phyloP scores from a whole-genome alignment of 805 yeast genomes.

The Ogataea polymorpha region DNA sequence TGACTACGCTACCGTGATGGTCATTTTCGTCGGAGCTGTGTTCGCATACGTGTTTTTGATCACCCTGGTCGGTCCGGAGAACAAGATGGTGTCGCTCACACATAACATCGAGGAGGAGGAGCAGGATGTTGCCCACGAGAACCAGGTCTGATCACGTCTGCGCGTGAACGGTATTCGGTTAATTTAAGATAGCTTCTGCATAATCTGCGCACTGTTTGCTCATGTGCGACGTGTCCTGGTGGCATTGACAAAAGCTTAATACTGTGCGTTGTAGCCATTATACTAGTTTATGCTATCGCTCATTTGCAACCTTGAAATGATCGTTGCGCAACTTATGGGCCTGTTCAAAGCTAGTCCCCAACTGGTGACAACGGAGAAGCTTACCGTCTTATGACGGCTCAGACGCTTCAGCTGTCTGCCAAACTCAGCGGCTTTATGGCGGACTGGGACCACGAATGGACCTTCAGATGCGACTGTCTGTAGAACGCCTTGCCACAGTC shows the following conservation, averaged over 20 bases:
- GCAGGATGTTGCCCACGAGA: neutral
- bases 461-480: slow-evolving; percentile 1
- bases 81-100: slow-evolving; percentile 30
- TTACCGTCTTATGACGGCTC: no score
- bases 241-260: no score
- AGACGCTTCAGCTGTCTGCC: no score
- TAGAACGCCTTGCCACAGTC: neutral
- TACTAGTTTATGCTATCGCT: no score
- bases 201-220: no score
- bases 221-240: no score
- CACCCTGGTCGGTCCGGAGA: slow-evolving; percentile 60
- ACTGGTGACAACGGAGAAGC: no score
- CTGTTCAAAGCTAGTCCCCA: no score
- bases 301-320: no score
- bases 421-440: neutral
- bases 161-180: neutral
- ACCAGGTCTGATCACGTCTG: neutral
- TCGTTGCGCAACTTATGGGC: no score
- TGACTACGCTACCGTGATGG: slow-evolving; percentile 61
- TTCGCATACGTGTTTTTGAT: slow-evolving; percentile 49
- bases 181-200: no score
- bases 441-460: neutral
- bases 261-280: no score
- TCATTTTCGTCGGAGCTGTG: slow-evolving; percentile 64
- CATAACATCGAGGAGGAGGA: slow-evolving; percentile 19